Evolutionary conservation across 2,329 filamentous ascomycete genomes (phyloP).

Genomic region (Dothiorella sarmentorum): DNA sequence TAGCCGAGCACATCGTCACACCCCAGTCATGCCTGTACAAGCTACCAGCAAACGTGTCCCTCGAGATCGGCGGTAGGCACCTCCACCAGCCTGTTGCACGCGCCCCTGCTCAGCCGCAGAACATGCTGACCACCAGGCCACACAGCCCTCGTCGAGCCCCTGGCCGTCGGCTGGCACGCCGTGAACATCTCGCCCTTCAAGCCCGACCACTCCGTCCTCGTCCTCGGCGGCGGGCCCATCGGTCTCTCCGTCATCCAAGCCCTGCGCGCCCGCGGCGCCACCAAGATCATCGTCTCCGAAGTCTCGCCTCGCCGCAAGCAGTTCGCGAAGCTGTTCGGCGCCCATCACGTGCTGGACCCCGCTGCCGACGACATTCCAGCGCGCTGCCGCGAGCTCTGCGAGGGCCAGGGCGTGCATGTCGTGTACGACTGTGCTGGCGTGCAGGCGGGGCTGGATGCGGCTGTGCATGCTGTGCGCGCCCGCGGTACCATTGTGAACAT

Average conservation of each 20-base stretch:
- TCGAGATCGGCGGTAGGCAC: slow-evolving; percentile 45
- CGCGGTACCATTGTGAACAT: slow-evolving; percentile 54
- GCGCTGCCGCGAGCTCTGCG: slow-evolving; percentile 43
- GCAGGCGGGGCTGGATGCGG: slow-evolving; percentile 49
- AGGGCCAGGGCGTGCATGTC: slow-evolving; percentile 47
- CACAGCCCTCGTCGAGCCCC: slow-evolving; percentile 51
- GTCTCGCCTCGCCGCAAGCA: slow-evolving; percentile 46
- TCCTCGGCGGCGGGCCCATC: slow-evolving; percentile 54
- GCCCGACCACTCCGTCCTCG: slow-evolving; percentile 44
- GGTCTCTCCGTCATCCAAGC: slow-evolving; percentile 50
- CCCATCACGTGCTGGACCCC: slow-evolving; percentile 51
- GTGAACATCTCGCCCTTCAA: slow-evolving; percentile 51
- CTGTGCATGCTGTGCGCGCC: slow-evolving; percentile 48
- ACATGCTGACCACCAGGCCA: neutral
- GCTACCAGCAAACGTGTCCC: slow-evolving; percentile 49
- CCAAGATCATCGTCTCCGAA: slow-evolving; percentile 54
- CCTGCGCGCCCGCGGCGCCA: slow-evolving; percentile 42
- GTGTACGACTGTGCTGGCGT: slow-evolving; percentile 54
- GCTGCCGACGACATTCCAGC: slow-evolving; percentile 47
- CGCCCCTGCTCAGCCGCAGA: neutral
- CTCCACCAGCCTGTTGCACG: too few relatives aligned
- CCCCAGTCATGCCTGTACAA: slow-evolving; percentile 46
- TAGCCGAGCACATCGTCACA: slow-evolving; percentile 51
- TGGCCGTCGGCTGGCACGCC: slow-evolving; percentile 56
- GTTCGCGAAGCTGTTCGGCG: slow-evolving; percentile 51